phyloP scores from a whole-genome alignment of 495 filamentous ascomycete genomes.

The Penicillium parvum region DNA sequence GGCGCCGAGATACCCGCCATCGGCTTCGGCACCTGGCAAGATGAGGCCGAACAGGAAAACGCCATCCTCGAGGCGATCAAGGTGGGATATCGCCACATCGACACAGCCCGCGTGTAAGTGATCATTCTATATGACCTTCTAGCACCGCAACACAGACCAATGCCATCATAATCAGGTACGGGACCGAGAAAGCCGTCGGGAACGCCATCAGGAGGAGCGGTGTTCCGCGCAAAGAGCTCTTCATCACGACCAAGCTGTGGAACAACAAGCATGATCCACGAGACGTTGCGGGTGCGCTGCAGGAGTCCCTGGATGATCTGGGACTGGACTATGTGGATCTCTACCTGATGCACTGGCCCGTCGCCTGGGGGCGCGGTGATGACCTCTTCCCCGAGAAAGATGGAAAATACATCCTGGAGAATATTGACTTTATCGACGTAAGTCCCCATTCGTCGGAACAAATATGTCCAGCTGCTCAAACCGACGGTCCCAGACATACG shows the following conservation, averaged over 20 bases:
- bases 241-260: conserved; percentile 56
- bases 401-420: conserved; percentile 13
- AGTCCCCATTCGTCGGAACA: too few relatives aligned
- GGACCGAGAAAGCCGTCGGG: conserved; percentile 43
- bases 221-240: conserved; percentile 32
- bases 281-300: conserved; percentile 51
- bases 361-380: conserved; percentile 36
- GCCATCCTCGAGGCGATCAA: conserved; percentile 38
- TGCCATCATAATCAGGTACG: conserved; percentile 26
- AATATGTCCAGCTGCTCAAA: not conserved
- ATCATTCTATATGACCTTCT: not conserved
- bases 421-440: conserved; percentile 44
- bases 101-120: conserved; percentile 42
- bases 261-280: conserved; percentile 58
- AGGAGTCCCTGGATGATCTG: conserved; percentile 56
- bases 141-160: not conserved
- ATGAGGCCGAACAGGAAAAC: conserved; percentile 36
- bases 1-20: conserved; percentile 40
- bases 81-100: conserved; percentile 54
- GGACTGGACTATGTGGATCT: conserved; percentile 62
- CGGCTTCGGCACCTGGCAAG: conserved; percentile 43
- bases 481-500: conserved; percentile 38
- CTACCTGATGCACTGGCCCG: conserved; percentile 63
- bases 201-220: conserved; percentile 49
- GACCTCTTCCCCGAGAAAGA: conserved; percentile 30